phyloP scores from a whole-genome alignment of 148 eudicot species.

The Silene uniflora region DNA sequence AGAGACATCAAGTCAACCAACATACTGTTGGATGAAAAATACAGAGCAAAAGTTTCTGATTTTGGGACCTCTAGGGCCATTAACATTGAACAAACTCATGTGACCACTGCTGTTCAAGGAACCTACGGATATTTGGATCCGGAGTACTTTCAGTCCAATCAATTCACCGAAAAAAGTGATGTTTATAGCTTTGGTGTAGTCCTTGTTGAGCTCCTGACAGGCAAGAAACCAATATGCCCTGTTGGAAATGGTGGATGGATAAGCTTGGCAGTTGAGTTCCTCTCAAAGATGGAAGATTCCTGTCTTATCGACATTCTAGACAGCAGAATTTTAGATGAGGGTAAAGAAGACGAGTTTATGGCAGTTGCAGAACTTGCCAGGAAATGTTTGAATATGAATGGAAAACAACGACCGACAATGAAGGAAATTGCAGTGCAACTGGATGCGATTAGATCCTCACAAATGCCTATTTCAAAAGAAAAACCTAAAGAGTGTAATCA shows the following conservation, averaged over 20 bases:
- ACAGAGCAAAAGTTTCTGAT: no score
- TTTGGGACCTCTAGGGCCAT: no score
- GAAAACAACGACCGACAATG: conserved; percentile 21
- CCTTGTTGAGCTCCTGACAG: no score
- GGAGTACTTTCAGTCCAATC: no score
- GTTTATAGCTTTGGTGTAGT: no score
- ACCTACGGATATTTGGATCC: no score
- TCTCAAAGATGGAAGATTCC: conserved; percentile 13
- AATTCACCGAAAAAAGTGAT: no score
- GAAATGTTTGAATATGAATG: conserved; percentile 14
- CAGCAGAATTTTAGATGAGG: not conserved
- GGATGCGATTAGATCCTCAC: conserved; percentile 23
- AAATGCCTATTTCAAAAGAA: conserved; percentile 7
- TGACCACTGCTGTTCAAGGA: no score
- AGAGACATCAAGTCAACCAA: no score
- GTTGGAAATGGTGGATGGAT: not conserved
- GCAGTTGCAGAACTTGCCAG: conserved; percentile 13
- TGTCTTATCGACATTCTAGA: conserved; percentile 13
- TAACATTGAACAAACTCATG: no score
- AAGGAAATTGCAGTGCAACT: conserved; percentile 15
- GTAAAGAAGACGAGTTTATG: conserved; percentile 6
- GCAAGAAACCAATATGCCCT: conserved; percentile 13
- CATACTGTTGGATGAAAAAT: no score
- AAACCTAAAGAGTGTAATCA: not conserved
- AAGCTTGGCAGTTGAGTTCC: conserved; percentile 22